phyloP scores from a whole-genome alignment of 441 rosid genomes.

The Bruguiera hainesii region DNA sequence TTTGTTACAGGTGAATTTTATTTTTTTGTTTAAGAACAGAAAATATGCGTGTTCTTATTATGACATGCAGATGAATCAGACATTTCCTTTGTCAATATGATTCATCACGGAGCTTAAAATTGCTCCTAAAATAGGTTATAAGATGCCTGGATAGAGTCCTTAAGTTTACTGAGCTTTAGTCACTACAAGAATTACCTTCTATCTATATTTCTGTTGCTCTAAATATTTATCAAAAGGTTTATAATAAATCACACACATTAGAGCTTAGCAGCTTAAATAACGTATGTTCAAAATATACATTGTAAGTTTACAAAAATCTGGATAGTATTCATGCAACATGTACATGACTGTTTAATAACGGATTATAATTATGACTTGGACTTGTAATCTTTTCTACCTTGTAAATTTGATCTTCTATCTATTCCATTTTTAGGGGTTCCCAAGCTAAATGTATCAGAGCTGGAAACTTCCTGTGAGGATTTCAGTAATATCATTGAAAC shows the following conservation, averaged over 20 bases:
- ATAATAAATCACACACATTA: too few species aligned
- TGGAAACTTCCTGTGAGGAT: conserved; percentile 92
- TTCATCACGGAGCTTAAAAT: background rate
- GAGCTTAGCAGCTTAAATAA: too few species aligned
- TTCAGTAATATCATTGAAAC: conserved; percentile 76
- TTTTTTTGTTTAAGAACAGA: background rate
- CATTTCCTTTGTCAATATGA: background rate
- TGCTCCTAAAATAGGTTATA: too few species aligned
- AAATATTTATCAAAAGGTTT: too few species aligned
- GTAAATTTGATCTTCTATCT: background rate
- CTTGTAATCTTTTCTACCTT: background rate
- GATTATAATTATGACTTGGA: background rate
- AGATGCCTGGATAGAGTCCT: too few species aligned
- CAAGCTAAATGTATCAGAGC: conserved; percentile 73
- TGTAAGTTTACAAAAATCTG: too few species aligned
- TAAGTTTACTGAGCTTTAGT: too few species aligned
- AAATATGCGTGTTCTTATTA: background rate
- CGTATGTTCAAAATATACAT: too few species aligned
- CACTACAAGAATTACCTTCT: background rate
- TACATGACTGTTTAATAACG: background rate
- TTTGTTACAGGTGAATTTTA: conserved; percentile 63
- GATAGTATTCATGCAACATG: too few species aligned
- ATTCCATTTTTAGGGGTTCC: conserved; percentile 65
- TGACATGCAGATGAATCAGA: background rate
- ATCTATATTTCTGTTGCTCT: background rate